Conservation (phyloP, 177 flowering plant genomes). For the Tripterygium wilfordii region DNA sequence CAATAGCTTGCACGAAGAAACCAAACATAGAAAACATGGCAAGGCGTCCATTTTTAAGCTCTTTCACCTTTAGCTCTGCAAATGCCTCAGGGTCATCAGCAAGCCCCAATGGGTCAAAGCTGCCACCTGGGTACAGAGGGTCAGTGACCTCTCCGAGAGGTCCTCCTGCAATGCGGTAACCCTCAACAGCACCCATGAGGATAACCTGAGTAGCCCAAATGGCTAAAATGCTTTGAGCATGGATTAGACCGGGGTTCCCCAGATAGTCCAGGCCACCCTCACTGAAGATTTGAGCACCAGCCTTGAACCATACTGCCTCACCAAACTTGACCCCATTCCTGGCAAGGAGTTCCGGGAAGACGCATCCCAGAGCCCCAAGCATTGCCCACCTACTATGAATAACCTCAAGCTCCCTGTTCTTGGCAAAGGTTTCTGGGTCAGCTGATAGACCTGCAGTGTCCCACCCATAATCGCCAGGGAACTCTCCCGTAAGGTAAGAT, state of each 20-base stretch:
- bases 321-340: constrained; percentile 33
- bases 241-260: constrained; percentile 31
- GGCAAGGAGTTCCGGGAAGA: constrained; percentile 31
- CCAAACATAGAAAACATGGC: constrained; percentile 43
- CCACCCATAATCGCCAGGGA: constrained; percentile 30
- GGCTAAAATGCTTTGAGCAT: constrained; percentile 38
- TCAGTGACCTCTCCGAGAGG: constrained; percentile 27
- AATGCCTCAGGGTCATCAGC: constrained; percentile 37
- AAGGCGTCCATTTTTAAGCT: constrained; percentile 31
- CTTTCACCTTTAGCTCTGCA: constrained; percentile 36
- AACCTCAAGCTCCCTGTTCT: constrained; percentile 23
- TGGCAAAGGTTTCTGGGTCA: constrained; percentile 23
- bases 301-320: constrained; percentile 34
- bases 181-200: constrained; percentile 33
- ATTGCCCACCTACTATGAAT: constrained; percentile 35
- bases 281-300: constrained; percentile 32
- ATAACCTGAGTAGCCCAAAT: constrained; percentile 29
- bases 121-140: constrained; percentile 31
- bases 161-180: constrained; percentile 29
- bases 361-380: constrained; percentile 37
- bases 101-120: constrained; percentile 26
- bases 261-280: constrained; percentile 38
- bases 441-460: constrained; percentile 21
- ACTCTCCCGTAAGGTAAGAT: constrained; percentile 29
- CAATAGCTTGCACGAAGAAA: constrained; percentile 34